Evolutionary conservation across 805 yeast species (phyloP), one percentile per base, ranked within the genome.

Genomic region (Myxozyma udenii): DNA sequence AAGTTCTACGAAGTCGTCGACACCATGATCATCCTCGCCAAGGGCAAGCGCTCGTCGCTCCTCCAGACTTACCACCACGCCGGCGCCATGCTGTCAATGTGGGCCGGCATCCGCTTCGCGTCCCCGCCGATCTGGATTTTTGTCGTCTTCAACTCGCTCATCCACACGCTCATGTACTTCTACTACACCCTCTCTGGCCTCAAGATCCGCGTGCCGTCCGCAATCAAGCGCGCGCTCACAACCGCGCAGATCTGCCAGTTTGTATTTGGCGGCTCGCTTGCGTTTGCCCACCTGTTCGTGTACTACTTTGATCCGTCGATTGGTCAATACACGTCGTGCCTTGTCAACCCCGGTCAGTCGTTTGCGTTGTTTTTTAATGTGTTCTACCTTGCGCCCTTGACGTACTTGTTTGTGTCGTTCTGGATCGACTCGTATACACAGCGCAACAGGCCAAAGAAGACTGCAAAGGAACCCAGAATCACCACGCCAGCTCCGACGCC

Each of bases 111-210:
- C 50, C 71, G 88, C 51, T 84, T 71, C 67, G 78, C 77, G 46
- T 77, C 86, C 12, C 86, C 88, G 3, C 89, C 89, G 32, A 84
- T 84, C 65, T 84, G 89, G 89, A 80, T 84, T 62, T 84, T 84
- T 68, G 87, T 83, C 41, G 86, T 80, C 23, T 84, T 84, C 78
- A 84, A 84, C 73, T 83, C 87, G n/a, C 78, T 84, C 65, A 83
- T 84, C 64, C 89, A 84, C 71, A 72, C 85, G 23, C 74, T 84
- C 65, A 84, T 84, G 89, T 84, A 84, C 73, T 74, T 79, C 51
- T 84, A 84, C 70, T 84, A 78, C 71, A 71, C 83, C 2, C 72
- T 84, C 58, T 72, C 83, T 7, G 78, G 85, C 55, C 68, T 83
- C 56, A 74, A 79, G 57, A 72, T 83, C 57, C 70, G 71, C 41